Base-by-base conservation (phyloP, 163 green algal species). In the Volvox carteri region DNA sequence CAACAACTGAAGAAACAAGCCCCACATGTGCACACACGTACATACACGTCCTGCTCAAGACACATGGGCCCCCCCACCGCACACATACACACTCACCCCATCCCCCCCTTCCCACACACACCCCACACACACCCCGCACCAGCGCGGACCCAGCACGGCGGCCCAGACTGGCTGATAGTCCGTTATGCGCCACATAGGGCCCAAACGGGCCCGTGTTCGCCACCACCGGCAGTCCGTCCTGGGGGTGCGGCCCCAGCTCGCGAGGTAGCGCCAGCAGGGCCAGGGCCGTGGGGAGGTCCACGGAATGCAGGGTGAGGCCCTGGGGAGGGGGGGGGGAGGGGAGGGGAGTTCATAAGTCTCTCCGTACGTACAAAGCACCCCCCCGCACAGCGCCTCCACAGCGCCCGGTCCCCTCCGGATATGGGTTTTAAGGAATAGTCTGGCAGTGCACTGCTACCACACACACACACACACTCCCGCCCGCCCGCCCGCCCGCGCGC, bases 231-330 rank as follows among this genome's bases (percentile, higher is more conserved):
- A 89, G 75, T 5, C 88, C 88, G 62, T 92, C 87, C 0, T 86
- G 80, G 0, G 94, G 95, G 85, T 97, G 95, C 8, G 42, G 11
- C 2, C 94, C 95, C 74, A 97, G 48, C 30, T 92, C 62, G 8
- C 83, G 78, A 11, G 94, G 94, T 54, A 95, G 70, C 3, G 87
- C 50, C 74, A 97, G 90, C 84, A 96, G 78, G 19, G 65, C 76
- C 58, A 96, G 80, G 2, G 93, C 95, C 14, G 39, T 44, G 14
- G 90, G 60, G 41, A 97, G 88, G 11, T 48, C 92, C 9, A 95
- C 80, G 2, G 30, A 23, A 23, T 52, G 30, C 0, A 88, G 28
- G 4, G 83, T 88, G 0, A 81, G 35, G 50, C 60, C 79, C 60
- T 77, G n/a, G 4, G 41, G 6, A 37, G 8, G 54, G 28, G 68